Evolutionary conservation across 176 grass and related monocot genomes (phyloP), one percentile per base, ranked within the genome.

Genomic region (Raddia guianensis): DNA sequence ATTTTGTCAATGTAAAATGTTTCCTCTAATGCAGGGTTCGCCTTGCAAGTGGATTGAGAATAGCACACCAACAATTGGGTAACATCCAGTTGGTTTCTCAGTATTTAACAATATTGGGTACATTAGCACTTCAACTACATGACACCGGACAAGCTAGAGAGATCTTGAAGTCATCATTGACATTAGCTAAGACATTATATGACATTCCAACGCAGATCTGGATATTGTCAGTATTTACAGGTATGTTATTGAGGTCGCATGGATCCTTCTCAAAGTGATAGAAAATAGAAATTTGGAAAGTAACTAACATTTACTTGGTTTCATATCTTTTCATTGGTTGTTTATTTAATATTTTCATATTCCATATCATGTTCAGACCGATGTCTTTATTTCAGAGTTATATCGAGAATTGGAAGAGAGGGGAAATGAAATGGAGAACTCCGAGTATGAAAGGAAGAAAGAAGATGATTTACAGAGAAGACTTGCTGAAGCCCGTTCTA

Each of bases 11-110:
- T 58, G 58, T 66, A 37, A 78, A 73, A 83, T 56, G 21, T 63
- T 78, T 78, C 73, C 61, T 65, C 6, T 53, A 49, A 82, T 97
- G 71, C 87, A 98, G 95, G 72, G 85, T 89, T 82, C 90, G 95
- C 61, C 90, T 98, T 77, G 95, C 95, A 47, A 83, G 92, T 93
- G 95, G 95, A 80, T 91, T 98, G 84, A 98, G 83, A 89, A 95
- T 98, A 83, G 92, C 95, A 74, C 92, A 98, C 80, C 92, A 95
- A 85, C 90, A 98, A 79, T 86, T 98, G 74, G 90, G 95, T 75
- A 98, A 98, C 76, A 98, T 98, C 67, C 90, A 98, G 79, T 87
- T 98, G 73, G 95, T 98, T 91, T 98, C 95, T 68, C 95, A 98
- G 79, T 98, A 93, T 86, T 77, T 98, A 80, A 98, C 95, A 60